These are phyloP conservation scores for Neurospora pannonica DNA, from an alignment of 495 filamentous ascomycete species.

Conservation along the genomic window DNA sequence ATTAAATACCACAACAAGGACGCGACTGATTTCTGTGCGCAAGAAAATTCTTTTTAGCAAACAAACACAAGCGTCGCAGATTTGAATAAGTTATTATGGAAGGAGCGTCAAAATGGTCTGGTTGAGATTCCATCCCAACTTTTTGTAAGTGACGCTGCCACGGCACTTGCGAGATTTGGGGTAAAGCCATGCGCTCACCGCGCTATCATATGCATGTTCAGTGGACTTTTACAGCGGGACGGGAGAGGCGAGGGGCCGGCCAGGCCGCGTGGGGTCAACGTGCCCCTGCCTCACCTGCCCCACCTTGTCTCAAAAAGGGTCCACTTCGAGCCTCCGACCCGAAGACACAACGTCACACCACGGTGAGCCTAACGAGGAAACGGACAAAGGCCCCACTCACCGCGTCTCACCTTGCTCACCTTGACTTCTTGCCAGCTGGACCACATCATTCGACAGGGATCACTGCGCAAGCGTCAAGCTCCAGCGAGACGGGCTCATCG, in stretches of 20 bases:
- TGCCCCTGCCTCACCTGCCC: neutral
- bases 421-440: constrained; percentile 25
- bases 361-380: constrained; percentile 3
- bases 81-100: neutral
- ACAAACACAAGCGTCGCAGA: neutral
- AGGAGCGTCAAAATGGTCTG: neutral
- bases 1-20: neutral
- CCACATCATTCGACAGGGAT: constrained; percentile 6
- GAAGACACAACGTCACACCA: neutral
- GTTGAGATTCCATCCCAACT: neutral
- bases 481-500: neutral
- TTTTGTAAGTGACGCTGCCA: neutral
- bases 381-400: neutral
- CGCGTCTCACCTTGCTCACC: constrained; percentile 8
- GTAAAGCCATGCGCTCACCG: neutral
- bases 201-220: neutral
- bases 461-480: neutral
- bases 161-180: neutral
- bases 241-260: neutral
- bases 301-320: neutral
- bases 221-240: neutral
- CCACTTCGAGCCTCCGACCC: neutral
- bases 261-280: neutral
- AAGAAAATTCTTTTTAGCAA: neutral
- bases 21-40: neutral